phyloP scores from a whole-genome alignment of 2,329 filamentous ascomycete species.

The Cytospora leucostoma region DNA sequence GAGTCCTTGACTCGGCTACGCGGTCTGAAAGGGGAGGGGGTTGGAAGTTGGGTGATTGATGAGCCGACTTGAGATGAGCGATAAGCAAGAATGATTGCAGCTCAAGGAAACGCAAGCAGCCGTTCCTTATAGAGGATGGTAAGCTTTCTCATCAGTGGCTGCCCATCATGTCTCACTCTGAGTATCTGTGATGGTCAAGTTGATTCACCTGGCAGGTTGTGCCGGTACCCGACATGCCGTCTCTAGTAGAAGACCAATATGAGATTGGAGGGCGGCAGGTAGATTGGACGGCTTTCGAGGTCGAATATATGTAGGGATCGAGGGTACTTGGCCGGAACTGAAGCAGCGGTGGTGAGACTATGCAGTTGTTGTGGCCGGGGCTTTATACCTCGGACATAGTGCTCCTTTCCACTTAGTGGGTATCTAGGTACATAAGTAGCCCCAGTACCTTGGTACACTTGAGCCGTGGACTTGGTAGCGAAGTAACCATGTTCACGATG shows the following conservation, averaged over 20 bases:
- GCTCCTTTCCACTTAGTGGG: neutral
- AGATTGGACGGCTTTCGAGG: neutral
- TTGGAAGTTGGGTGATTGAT: neutral
- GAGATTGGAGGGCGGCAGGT: neutral
- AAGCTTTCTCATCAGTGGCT: neutral
- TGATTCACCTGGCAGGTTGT: neutral
- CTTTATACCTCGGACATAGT: neutral
- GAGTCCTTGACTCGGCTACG: neutral
- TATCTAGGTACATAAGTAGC: neutral
- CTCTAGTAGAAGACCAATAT: neutral
- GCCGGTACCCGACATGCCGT: neutral
- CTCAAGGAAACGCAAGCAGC: neutral
- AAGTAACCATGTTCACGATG: too few relatives aligned
- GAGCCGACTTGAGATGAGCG: neutral
- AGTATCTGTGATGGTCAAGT: neutral
- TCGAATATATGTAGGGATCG: neutral
- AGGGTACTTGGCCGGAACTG: neutral
- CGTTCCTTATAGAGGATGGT: neutral
- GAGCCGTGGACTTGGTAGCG: too few relatives aligned
- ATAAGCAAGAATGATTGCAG: neutral
- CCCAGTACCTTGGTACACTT: too few relatives aligned
- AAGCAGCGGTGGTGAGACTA: neutral
- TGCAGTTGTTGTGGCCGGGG: neutral
- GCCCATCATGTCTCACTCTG: slow-evolving; percentile 1
- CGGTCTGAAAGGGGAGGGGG: neutral